Evolutionary conservation across 345 rosid species (phyloP), one percentile per base, ranked within the genome.

Genomic region (Adansonia digitata): DNA sequence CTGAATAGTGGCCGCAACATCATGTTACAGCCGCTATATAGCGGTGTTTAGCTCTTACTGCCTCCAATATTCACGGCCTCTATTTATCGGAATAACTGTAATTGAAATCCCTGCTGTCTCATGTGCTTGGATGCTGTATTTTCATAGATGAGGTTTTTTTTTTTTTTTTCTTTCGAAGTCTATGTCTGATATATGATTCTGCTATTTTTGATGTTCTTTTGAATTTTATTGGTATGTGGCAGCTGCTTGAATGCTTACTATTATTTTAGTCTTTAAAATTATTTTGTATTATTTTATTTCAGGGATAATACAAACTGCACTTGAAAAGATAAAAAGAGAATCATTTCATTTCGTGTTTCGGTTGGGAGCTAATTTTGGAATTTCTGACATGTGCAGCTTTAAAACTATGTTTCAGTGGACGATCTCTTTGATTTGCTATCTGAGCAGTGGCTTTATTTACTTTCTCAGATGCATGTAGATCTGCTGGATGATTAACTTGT

Each of bases 291-390:
- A 7, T 57, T 63, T 3, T 15, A 20, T 65, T 43, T 71, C 73
- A 77, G 83, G 80, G 49, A 53, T 35, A 45, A 45, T 69, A 48
- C 73, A 69, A 69, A 74, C 70, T 43, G 68, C 26, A 42, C 14
- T n/a, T 69, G 20, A 39, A 10, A 27, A 26, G 40, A 65, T 62
- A 0, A 42, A 35, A 24, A 27, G 26, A 52, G 51, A 60, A 26
- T 20, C 29, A 60, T 26, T 35, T 35, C 40, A 52, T 64, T 55
- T 63, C 73, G 57, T 53, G 12, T 7, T 68, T 73, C 74, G 31
- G 34, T 72, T n/a, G n/a, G 62, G 40, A 22, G 13, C 11, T 51
- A 70, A 60, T 43, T 69, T 35, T 65, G 48, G 22, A 56, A 27
- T 46, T 74, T 59, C 48, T 78, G 75, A 49, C 71, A 66, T 43